Evolutionary conservation across 208 protist species (phyloP).

Genomic region (Tetramitus jugosus): DNA sequence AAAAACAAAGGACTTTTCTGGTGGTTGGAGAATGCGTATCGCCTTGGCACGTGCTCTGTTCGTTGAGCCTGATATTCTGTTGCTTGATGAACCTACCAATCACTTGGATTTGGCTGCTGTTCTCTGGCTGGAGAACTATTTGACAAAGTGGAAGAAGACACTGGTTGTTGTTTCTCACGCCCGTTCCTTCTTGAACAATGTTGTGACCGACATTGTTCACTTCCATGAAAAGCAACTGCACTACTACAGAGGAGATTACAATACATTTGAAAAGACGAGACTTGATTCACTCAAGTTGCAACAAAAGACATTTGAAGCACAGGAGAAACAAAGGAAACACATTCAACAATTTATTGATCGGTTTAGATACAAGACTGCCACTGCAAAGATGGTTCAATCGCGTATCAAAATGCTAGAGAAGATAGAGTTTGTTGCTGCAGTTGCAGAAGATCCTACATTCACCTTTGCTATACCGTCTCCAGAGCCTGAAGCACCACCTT

Average conservation of each 20-base stretch:
- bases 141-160: conserved; percentile 82
- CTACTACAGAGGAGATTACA: conserved; percentile 74
- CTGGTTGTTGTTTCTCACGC: conserved; percentile 95
- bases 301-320: conserved; percentile 68
- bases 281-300: conserved; percentile 71
- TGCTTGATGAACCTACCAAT: conserved; percentile 94
- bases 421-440: conserved; percentile 70
- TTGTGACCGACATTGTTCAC: conserved; percentile 81
- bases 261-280: conserved; percentile 77
- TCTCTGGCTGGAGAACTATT: conserved; percentile 93
- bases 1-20: conserved; percentile 69
- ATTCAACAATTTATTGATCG: conserved; percentile 84
- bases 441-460: conserved; percentile 73
- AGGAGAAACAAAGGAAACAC: conserved; percentile 65
- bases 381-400: conserved; percentile 81
- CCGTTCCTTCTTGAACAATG: conserved; percentile 87
- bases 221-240: conserved; percentile 48
- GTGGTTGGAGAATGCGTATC: conserved; percentile 94
- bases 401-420: conserved; percentile 81
- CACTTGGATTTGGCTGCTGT: conserved; percentile 93
- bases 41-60: conserved; percentile 90
- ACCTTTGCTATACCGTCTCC: conserved; percentile 76
- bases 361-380: conserved; percentile 75
- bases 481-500: conserved; percentile 61
- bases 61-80: conserved; percentile 82